phyloP scores from a whole-genome alignment of 768 basidiomycete species.

The Hypsizygus marmoreus region DNA sequence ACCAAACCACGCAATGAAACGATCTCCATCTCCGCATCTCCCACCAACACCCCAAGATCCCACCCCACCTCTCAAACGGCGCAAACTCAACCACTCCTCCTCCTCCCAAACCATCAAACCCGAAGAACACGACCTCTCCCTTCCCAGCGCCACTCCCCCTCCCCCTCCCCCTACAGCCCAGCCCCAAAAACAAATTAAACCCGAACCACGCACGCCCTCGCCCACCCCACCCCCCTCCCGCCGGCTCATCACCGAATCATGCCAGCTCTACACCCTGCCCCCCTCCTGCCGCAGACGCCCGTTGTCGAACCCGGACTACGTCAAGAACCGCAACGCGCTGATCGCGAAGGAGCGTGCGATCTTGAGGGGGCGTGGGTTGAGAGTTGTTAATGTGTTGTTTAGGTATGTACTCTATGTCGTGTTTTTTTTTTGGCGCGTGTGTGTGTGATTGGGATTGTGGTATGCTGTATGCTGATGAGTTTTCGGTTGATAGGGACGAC shows the following conservation, averaged over 20 bases:
- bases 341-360: constrained; percentile 19
- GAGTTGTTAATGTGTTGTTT: constrained; percentile 23
- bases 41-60: constrained; percentile 2
- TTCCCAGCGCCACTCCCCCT: too few species aligned
- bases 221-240: constrained; percentile 15
- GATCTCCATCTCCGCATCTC: neutral
- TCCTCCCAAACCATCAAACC: neutral
- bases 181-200: too few species aligned
- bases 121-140: constrained; percentile 3
- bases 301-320: constrained; percentile 14
- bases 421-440: neutral
- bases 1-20: neutral
- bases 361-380: constrained; percentile 23
- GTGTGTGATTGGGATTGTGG: neutral
- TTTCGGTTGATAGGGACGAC: constrained; percentile 27
- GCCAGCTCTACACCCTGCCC: constrained; percentile 28
- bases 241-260: constrained; percentile 28
- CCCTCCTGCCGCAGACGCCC: constrained; percentile 20
- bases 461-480: too few species aligned
- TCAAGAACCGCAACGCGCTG: constrained; percentile 21
- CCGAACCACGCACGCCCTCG: constrained; percentile 5
- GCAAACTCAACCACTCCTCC: neutral
- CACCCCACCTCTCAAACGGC: neutral
- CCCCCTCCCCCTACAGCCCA: too few species aligned
- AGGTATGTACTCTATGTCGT: too few species aligned